phyloP scores from a whole-genome alignment of 75 land plant genomes.

The Selaginella tamariscina region DNA sequence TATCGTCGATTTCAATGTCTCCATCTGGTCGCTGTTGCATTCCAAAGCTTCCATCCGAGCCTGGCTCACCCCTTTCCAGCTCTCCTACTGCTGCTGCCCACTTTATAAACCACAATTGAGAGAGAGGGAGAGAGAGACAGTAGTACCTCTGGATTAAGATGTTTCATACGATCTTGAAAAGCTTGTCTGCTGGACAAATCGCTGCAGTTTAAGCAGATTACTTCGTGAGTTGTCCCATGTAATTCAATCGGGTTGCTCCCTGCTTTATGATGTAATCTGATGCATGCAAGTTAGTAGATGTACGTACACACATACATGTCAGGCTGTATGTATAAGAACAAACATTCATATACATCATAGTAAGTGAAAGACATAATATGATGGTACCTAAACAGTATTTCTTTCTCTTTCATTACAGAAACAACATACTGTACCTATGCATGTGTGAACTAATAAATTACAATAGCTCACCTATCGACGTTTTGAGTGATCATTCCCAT shows the following conservation, averaged over 20 bases:
- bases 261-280: slow-evolving; percentile 88
- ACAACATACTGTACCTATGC: too few species aligned
- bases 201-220: slow-evolving; percentile 63
- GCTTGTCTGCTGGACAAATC: slow-evolving; percentile 33
- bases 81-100: slow-evolving; percentile 82
- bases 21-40: slow-evolving; percentile 97
- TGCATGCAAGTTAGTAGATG: too few species aligned
- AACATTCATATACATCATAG: too few species aligned
- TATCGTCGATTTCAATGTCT: slow-evolving; percentile 87
- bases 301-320: too few species aligned
- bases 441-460: too few species aligned
- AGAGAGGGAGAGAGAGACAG: neutral
- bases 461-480: slow-evolving; percentile 96
- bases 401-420: too few species aligned
- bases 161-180: slow-evolving; percentile 66
- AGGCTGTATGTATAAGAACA: too few species aligned
- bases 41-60: slow-evolving; percentile 80
- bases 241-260: slow-evolving; percentile 79
- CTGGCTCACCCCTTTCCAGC: slow-evolving; percentile 41
- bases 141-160: slow-evolving; percentile 67
- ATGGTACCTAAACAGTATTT: too few species aligned
- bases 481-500: slow-evolving; percentile 79
- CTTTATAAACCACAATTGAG: slow-evolving; percentile 28
- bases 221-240: slow-evolving; percentile 86
- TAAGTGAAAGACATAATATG: too few species aligned